These are phyloP conservation scores for Dendrostoma leiphaemia DNA, from an alignment of 2,329 filamentous ascomycete species.

Conservation along the genomic window DNA sequence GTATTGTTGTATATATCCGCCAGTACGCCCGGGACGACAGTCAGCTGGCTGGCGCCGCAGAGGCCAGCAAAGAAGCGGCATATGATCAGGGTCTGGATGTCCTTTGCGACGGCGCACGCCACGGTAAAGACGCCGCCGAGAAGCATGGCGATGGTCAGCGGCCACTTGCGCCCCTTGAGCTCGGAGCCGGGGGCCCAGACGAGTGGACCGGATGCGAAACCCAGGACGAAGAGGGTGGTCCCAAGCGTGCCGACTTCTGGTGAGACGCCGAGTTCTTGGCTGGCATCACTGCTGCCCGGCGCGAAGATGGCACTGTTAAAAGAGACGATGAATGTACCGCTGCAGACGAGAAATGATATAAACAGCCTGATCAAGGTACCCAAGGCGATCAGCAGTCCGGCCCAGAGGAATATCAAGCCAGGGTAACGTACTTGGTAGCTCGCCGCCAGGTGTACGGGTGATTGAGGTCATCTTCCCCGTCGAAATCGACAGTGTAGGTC, in stretches of 20 bases:
- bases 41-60: slow-evolving; percentile 14
- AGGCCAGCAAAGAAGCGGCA: slow-evolving; percentile 12
- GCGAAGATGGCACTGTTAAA: slow-evolving; percentile 20
- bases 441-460: slow-evolving; percentile 51
- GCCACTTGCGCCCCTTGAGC: slow-evolving; percentile 32
- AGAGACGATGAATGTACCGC: slow-evolving; percentile 18
- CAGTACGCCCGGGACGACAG: slow-evolving; percentile 12
- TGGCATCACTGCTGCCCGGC: slow-evolving; percentile 7
- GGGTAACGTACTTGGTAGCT: slow-evolving; percentile 36
- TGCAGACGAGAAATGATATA: slow-evolving; percentile 16
- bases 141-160: slow-evolving; percentile 30
- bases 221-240: slow-evolving; percentile 36
- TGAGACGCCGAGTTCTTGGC: slow-evolving; percentile 7
- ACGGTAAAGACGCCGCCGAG: slow-evolving; percentile 32
- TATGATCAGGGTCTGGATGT: slow-evolving; percentile 24
- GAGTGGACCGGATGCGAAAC: slow-evolving; percentile 34
- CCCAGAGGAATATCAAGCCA: background rate
- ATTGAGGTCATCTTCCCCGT: slow-evolving; percentile 46
- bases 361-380: slow-evolving; percentile 6
- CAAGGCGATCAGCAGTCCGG: background rate
- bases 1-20: slow-evolving; percentile 10
- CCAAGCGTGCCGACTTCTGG: slow-evolving; percentile 33
- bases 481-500: slow-evolving; percentile 59
- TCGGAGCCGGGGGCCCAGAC: slow-evolving; percentile 32
- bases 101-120: slow-evolving; percentile 33